These are phyloP conservation scores for Grosmannia penicillata DNA, from an alignment of 2,329 filamentous ascomycete species.

Conservation along the genomic window DNA sequence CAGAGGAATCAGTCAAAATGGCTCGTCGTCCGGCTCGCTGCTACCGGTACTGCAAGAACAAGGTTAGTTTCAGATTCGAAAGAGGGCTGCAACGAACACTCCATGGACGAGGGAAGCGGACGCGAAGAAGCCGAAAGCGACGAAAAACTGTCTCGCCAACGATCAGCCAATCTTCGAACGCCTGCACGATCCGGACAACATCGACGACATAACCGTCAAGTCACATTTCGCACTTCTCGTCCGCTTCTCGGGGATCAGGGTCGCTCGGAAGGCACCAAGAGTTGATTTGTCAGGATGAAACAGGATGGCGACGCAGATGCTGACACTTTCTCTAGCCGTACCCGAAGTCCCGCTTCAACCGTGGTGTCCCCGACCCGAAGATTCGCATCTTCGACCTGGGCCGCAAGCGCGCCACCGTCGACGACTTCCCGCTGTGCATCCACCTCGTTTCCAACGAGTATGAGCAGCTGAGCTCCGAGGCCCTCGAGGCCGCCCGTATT, in stretches of 20 bases:
- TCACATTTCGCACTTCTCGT: no score
- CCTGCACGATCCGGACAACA: no score
- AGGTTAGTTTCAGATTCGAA: constrained; percentile 47
- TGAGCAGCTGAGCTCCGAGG: constrained; percentile 99
- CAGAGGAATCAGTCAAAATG: constrained; percentile 64
- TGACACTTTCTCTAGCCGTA: constrained; percentile 51
- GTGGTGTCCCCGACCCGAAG: constrained; percentile 80
- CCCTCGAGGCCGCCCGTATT: constrained; percentile 98
- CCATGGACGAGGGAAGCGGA: neutral
- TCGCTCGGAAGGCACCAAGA: no score
- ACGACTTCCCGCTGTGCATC: constrained; percentile 98
- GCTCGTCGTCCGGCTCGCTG: constrained; percentile 98
- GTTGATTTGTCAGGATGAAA: no score
- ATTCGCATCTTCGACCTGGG: constrained; percentile 98
- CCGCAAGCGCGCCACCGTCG: constrained; percentile 95
- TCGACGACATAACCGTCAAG: no score
- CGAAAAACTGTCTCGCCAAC: neutral
- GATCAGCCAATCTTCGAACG: no score
- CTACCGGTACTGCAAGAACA: constrained; percentile 99
- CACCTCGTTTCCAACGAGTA: constrained; percentile 99
- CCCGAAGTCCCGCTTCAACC: constrained; percentile 99
- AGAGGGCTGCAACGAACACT: neutral
- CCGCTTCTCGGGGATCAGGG: no score
- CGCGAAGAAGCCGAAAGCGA: neutral
- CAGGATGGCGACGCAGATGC: neutral